Evolutionary conservation across 2,329 filamentous ascomycete genomes (phyloP).

Genomic region (Aspergillus sergii): DNA sequence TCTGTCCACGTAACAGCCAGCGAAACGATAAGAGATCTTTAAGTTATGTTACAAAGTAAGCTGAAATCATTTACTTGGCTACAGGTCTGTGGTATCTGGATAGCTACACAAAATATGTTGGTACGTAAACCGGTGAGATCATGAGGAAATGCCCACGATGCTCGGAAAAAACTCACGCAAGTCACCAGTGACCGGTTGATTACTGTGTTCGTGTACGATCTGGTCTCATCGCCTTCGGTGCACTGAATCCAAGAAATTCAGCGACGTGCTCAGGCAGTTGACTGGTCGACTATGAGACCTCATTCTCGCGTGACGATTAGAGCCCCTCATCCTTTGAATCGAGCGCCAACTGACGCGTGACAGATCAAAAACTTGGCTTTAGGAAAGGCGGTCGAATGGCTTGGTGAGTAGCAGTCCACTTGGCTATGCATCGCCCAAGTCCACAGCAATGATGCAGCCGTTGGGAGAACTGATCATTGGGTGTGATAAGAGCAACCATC

Average conservation of each 20-base stretch:
- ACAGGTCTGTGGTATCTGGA: not conserved
- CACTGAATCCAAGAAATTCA: not conserved
- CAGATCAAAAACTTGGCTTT: conserved; percentile 28
- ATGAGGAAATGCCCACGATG: conserved; percentile 15
- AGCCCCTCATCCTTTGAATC: conserved; percentile 8
- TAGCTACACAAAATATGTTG: not conserved
- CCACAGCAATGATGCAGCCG: conserved; percentile 4
- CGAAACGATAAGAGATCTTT: not conserved
- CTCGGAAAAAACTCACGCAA: conserved; percentile 14
- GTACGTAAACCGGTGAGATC: not conserved
- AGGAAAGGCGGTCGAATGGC: conserved; percentile 4
- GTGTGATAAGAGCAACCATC: not conserved
- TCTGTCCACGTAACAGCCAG: not conserved
- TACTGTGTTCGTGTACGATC: not conserved
- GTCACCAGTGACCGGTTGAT: conserved; percentile 3
- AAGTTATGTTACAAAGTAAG: not conserved
- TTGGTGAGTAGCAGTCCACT: not conserved
- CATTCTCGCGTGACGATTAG: conserved; percentile 14
- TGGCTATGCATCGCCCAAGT: not conserved
- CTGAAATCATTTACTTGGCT: not conserved
- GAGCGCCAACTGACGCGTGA: conserved; percentile 33
- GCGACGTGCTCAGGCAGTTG: conserved; percentile 10
- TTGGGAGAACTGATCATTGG: conserved; percentile 8
- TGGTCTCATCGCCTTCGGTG: not conserved
- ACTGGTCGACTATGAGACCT: conserved; percentile 17